A percentile compares a stretch with the other conserved stretches of the same genome.
These are phyloP conservation scores for Pelargonium citronellum DNA, from an alignment of 441 rosid genomes.

Conservation along the genomic window DNA sequence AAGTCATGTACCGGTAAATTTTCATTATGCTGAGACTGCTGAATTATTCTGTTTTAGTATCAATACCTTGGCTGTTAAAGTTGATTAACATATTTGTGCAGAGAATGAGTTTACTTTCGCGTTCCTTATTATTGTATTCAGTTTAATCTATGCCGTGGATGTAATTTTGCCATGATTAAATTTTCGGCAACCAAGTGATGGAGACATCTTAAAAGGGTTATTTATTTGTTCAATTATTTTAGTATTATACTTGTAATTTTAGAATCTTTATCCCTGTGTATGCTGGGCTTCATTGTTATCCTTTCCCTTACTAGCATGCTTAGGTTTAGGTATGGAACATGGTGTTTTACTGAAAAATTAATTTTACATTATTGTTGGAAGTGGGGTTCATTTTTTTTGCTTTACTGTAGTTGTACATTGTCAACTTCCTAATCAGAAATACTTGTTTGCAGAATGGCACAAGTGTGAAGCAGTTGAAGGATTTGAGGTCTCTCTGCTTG, in stretches of 20 bases:
- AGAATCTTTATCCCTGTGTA: background rate
- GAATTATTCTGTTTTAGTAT: background rate
- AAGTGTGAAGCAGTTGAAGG: conserved; percentile 60
- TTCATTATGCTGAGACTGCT: conserved; percentile 6
- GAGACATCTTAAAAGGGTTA: background rate
- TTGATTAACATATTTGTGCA: background rate
- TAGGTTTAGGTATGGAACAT: background rate
- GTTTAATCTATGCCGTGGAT: background rate
- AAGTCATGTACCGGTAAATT: conserved; percentile 44
- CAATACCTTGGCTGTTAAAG: background rate
- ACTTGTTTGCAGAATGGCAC: conserved; percentile 45
- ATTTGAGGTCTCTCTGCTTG: conserved; percentile 77
- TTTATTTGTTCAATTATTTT: background rate
- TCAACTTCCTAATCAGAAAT: conserved; percentile 13
- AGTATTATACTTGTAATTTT: background rate
- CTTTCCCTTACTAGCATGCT: background rate
- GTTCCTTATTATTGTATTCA: background rate
- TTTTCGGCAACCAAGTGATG: background rate
- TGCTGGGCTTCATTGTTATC: background rate
- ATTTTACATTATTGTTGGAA: background rate
- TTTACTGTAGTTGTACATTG: background rate
- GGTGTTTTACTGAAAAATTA: background rate
- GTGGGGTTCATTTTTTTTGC: background rate
- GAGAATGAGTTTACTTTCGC: background rate
- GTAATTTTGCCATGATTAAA: background rate